These are phyloP conservation scores for Trichoderma virens DNA, from an alignment of 495 filamentous ascomycete genomes.

Conservation along the genomic window DNA sequence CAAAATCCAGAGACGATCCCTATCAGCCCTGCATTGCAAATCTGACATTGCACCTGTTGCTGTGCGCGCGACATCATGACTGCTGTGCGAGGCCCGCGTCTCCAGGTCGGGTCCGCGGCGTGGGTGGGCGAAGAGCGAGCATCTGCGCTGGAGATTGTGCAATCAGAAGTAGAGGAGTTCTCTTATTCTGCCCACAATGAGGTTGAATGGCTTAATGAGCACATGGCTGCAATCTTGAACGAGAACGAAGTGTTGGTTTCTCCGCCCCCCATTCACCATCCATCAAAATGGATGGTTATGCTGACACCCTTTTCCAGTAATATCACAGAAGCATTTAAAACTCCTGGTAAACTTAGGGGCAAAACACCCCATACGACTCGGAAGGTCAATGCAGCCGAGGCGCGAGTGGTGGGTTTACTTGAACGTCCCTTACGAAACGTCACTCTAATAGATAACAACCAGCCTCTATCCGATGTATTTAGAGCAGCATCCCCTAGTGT, in stretches of 20 bases:
- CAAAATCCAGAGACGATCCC: neutral
- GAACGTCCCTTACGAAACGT: neutral
- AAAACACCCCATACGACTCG: slow-evolving; percentile 82
- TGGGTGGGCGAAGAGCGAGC: slow-evolving; percentile 47
- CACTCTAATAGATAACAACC: slow-evolving; percentile 14
- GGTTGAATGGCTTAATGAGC: slow-evolving; percentile 92
- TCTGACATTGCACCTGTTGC: neutral
- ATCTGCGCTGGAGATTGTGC: slow-evolving; percentile 40
- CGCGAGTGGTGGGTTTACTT: slow-evolving; percentile 54
- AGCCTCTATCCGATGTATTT: slow-evolving; percentile 85
- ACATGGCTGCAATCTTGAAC: slow-evolving; percentile 90
- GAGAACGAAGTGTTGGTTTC: slow-evolving; percentile 70
- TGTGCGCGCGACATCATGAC: slow-evolving; percentile 33
- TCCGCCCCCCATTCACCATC: neutral
- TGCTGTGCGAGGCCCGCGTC: slow-evolving; percentile 40
- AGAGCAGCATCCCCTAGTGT: slow-evolving; percentile 40
- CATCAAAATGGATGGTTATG: neutral
- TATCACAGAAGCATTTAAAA: slow-evolving; percentile 90
- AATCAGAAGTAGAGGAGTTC: slow-evolving; percentile 75
- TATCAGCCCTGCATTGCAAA: neutral
- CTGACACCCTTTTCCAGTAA: slow-evolving; percentile 53
- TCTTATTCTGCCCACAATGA: slow-evolving; percentile 83
- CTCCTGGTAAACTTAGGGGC: slow-evolving; percentile 85
- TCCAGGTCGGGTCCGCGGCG: slow-evolving; percentile 46
- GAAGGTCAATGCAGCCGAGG: slow-evolving; percentile 57